Base-by-base conservation (phyloP, 306 rosid genomes). In the Prunus dulcis region DNA sequence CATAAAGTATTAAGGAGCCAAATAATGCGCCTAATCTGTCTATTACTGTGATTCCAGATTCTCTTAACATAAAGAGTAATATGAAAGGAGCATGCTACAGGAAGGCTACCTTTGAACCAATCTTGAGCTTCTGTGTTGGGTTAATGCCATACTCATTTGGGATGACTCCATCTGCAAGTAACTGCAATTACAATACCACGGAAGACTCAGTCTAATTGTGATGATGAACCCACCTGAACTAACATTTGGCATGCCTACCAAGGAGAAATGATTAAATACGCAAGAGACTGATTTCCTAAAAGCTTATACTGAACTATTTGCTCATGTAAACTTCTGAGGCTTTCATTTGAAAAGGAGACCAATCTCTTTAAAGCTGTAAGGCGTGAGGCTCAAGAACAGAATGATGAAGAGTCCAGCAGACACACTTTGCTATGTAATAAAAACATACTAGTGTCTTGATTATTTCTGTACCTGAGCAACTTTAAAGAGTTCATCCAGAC, bases 131-230 rank as follows among this genome's bases (percentile, higher is more conserved):
- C 84, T 95, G 99, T 84, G 80, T 73, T 76, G 99, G 93, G 84
- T 92, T 92, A 74, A 95, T 92, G 66, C 99, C 99, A 78, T 95
- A 95, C 84, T 95, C 99, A 73, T 95, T 95, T 72, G 99, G 99
- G 78, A 95, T 91, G 73, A 95, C 99, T 76, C 99, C 99, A 79
- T 95, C 97, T 23, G 99, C 97, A 56, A 95, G 99, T 73, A 80
- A 76, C 99, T 95, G 88, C 79, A 89, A 77, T 72, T 64, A 80
- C 56, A 62, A 57, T 41, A 73, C 41, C 50, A 67, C 11, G 13
- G 13, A 72, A 17, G 75, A 77, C 73, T 71, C 69, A 73, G 84
- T 53, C 19, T 43, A 64, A 65, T 46, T 17, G 46, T 28, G 41
- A 70, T 11, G 69, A 69, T 20, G 55, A 72, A 71, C n/a, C 43